Evolutionary conservation across 2,329 filamentous ascomycete genomes (phyloP).

Genomic region (Blastomyces gilchristii): DNA sequence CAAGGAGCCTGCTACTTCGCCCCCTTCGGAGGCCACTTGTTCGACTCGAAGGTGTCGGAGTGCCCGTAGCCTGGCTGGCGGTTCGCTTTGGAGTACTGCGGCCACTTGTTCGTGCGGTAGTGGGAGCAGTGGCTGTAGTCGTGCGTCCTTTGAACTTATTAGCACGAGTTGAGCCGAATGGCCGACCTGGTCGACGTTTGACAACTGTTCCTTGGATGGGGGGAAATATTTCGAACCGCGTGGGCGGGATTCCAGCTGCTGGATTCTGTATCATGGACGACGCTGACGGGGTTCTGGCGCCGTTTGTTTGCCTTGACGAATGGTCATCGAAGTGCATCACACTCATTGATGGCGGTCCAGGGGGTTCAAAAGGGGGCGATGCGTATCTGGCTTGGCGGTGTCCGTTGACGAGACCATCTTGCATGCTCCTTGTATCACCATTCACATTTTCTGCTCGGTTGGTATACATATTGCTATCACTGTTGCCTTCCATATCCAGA

Average conservation of each 20-base stretch:
- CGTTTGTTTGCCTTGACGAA: slow-evolving; percentile 19
- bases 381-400: slow-evolving; percentile 2
- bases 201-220: slow-evolving; percentile 29
- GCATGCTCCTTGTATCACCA: not conserved
- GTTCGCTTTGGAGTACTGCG: slow-evolving; percentile 30
- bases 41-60: slow-evolving; percentile 21
- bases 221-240: slow-evolving; percentile 36
- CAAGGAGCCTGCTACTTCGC: slow-evolving; percentile 23
- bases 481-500: slow-evolving; percentile 13
- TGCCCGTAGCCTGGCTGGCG: slow-evolving; percentile 22
- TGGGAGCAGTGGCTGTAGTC: slow-evolving; percentile 21
- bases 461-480: slow-evolving; percentile 8
- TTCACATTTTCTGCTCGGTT: slow-evolving; percentile 9
- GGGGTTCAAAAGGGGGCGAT: slow-evolving; percentile 12
- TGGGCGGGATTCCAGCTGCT: slow-evolving; percentile 31
- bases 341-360: slow-evolving; percentile 24
- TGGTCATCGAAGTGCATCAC: slow-evolving; percentile 17
- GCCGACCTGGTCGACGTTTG: slow-evolving; percentile 31
- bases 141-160: slow-evolving; percentile 15
- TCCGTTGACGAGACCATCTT: slow-evolving; percentile 8
- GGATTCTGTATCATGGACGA: slow-evolving; percentile 19
- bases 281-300: slow-evolving; percentile 18
- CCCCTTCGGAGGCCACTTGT: slow-evolving; percentile 26
- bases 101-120: slow-evolving; percentile 25
- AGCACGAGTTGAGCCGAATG: slow-evolving; percentile 24